Conservation (phyloP, 2,329 filamentous ascomycete species). For the Sclerotinia minor region DNA sequence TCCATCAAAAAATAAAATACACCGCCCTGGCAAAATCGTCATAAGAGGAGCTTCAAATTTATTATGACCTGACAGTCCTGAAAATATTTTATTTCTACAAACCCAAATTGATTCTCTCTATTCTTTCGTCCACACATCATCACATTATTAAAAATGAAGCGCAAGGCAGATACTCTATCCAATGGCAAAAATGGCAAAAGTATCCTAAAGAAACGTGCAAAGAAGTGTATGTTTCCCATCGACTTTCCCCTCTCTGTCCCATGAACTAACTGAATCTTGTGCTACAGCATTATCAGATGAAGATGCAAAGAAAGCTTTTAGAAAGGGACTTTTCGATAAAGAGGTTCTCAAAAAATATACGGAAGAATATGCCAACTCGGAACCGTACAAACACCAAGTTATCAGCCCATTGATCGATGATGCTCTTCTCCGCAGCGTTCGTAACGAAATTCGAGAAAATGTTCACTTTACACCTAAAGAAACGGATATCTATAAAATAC, state of each 20-base stretch:
- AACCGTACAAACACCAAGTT: constrained; percentile 87
- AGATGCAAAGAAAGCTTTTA: constrained; percentile 52
- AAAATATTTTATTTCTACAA: constrained; percentile 19
- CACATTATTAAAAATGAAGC: constrained; percentile 52
- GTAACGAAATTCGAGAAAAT: constrained; percentile 83
- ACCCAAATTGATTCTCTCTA: not conserved
- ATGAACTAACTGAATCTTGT: constrained; percentile 28
- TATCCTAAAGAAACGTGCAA: constrained; percentile 54
- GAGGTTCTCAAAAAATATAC: constrained; percentile 60
- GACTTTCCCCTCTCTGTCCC: constrained; percentile 25
- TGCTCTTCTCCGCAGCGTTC: constrained; percentile 78
- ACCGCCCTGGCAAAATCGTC: constrained; percentile 21
- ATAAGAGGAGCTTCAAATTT: constrained; percentile 22
- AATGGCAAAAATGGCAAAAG: constrained; percentile 45
- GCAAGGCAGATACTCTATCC: constrained; percentile 55
- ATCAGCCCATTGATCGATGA: constrained; percentile 81
- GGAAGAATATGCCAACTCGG: constrained; percentile 60
- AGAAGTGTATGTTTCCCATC: constrained; percentile 43
- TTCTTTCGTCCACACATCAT: constrained; percentile 2
- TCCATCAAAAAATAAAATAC: not conserved
- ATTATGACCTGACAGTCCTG: constrained; percentile 23
- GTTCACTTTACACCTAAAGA: constrained; percentile 97
- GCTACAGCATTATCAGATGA: constrained; percentile 39
- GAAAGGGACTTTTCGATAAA: constrained; percentile 64
- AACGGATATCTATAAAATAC: constrained; percentile 99